A percentile compares a stretch with the other conserved stretches of the same genome.
Conservation (phyloP, 1,139 yeast genomes). For the Pichia sp. region DNA sequence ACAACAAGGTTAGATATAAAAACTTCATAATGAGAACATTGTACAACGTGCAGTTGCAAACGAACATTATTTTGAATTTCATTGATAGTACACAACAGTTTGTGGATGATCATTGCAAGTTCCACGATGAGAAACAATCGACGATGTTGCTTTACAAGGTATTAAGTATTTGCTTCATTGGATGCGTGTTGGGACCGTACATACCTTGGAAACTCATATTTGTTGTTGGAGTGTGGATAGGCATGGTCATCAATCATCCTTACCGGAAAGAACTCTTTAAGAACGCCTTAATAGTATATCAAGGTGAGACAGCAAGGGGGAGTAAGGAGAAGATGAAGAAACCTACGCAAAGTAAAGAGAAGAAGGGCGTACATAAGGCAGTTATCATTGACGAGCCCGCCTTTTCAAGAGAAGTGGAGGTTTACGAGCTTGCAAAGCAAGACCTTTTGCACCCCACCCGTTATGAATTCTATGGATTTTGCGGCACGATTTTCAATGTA, state of each 20-base stretch:
- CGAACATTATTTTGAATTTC: constrained; percentile 46
- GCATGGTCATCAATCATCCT: constrained; percentile 50
- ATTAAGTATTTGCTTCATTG: constrained; percentile 29
- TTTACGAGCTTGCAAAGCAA: constrained; percentile 67
- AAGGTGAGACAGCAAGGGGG: no score
- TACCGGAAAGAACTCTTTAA: not conserved
- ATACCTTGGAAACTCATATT: constrained; percentile 63
- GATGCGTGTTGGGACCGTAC: constrained; percentile 50
- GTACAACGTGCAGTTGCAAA: constrained; percentile 57
- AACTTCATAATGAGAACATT: constrained; percentile 45
- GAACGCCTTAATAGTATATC: no score
- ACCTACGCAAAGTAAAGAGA: no score
- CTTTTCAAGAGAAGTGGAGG: constrained; percentile 55
- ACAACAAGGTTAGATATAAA: constrained; percentile 21
- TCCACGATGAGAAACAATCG: constrained; percentile 61
- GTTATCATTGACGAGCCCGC: constrained; percentile 60
- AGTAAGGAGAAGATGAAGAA: no score
- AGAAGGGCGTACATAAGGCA: no score
- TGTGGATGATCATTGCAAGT: constrained; percentile 60
- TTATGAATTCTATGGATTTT: constrained; percentile 52
- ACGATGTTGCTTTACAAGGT: constrained; percentile 40
- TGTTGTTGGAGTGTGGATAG: constrained; percentile 50
- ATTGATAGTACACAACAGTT: constrained; percentile 50
- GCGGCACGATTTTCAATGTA: constrained; percentile 45
- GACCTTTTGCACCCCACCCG: constrained; percentile 47